Conservation (phyloP, 129 eudicot genomes). For the Tanacetum coccineum region DNA sequence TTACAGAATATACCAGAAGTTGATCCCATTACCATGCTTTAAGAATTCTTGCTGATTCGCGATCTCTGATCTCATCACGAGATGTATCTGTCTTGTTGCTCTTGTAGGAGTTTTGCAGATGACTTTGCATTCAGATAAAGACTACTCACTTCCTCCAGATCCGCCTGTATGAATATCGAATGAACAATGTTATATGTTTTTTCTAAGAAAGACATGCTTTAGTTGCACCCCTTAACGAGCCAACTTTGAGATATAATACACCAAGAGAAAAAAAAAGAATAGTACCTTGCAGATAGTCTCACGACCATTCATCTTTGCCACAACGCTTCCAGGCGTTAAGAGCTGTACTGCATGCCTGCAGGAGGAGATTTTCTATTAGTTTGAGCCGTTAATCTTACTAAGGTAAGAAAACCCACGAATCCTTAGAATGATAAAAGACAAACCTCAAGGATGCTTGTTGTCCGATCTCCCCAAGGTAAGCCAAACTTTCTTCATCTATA, state of each 20-base stretch:
- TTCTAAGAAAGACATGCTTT: too few relatives aligned
- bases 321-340: slow-evolving; percentile 81
- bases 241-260: slow-evolving; percentile 1
- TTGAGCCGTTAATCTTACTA: not conserved
- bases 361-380: not conserved
- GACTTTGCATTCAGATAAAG: slow-evolving; percentile 93
- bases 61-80: slow-evolving; percentile 26
- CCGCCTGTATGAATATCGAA: slow-evolving; percentile 52
- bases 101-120: slow-evolving; percentile 88
- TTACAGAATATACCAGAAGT: not conserved
- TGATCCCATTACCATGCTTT: not conserved
- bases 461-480: slow-evolving; percentile 88
- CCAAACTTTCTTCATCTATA: slow-evolving; percentile 90
- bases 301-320: slow-evolving; percentile 93
- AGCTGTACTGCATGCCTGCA: slow-evolving; percentile 91
- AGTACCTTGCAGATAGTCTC: slow-evolving; percentile 90
- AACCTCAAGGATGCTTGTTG: slow-evolving; percentile 91
- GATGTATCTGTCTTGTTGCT: slow-evolving; percentile 94
- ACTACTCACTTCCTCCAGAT: slow-evolving; percentile 66
- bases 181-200: not conserved
- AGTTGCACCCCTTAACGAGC: too few relatives aligned
- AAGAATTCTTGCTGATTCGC: not conserved
- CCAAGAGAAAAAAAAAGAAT: not conserved
- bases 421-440: slow-evolving; percentile 1
- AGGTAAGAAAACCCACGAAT: not conserved